phyloP scores from a whole-genome alignment of 805 yeast genomes.

The Candida silvicultrix region DNA sequence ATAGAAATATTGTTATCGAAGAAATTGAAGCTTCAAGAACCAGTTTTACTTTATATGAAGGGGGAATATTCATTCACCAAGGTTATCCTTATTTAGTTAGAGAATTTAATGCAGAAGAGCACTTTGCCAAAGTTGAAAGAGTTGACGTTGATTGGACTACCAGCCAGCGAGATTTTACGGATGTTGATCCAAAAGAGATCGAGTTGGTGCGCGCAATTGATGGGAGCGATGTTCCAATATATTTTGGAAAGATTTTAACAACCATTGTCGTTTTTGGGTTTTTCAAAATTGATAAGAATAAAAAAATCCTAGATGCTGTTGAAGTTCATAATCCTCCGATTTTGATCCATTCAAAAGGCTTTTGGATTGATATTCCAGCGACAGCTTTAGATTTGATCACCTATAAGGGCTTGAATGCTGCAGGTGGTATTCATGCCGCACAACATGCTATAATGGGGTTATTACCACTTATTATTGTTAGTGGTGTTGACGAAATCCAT shows the following conservation, averaged over 20 bases:
- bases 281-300: slow-evolving; percentile 73
- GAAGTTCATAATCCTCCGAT: slow-evolving; percentile 90
- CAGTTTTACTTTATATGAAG: slow-evolving; percentile 83
- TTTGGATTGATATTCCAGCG: slow-evolving; percentile 85
- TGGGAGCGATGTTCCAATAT: slow-evolving; percentile 51
- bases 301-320: slow-evolving; percentile 84
- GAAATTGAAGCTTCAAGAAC: slow-evolving; percentile 86
- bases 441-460: slow-evolving; percentile 84
- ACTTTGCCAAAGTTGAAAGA: slow-evolving; percentile 76
- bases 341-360: slow-evolving; percentile 61
- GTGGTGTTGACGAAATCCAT: slow-evolving; percentile 70
- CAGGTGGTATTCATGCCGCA: slow-evolving; percentile 96
- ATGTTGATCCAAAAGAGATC: slow-evolving; percentile 79
- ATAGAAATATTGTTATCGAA: slow-evolving; percentile 73
- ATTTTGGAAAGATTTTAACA: slow-evolving; percentile 67
- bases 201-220: slow-evolving; percentile 54
- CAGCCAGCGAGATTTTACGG: slow-evolving; percentile 84
- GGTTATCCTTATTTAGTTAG: slow-evolving; percentile 85
- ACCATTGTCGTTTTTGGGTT: slow-evolving; percentile 86
- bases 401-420: slow-evolving; percentile 54
- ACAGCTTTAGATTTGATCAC: slow-evolving; percentile 53
- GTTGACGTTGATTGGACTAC: slow-evolving; percentile 95
- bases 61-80: slow-evolving; percentile 91
- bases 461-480: slow-evolving; percentile 65
- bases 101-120: slow-evolving; percentile 75